phyloP scores from a whole-genome alignment of 169 alveolate species.

The Plasmodium fragile region DNA sequence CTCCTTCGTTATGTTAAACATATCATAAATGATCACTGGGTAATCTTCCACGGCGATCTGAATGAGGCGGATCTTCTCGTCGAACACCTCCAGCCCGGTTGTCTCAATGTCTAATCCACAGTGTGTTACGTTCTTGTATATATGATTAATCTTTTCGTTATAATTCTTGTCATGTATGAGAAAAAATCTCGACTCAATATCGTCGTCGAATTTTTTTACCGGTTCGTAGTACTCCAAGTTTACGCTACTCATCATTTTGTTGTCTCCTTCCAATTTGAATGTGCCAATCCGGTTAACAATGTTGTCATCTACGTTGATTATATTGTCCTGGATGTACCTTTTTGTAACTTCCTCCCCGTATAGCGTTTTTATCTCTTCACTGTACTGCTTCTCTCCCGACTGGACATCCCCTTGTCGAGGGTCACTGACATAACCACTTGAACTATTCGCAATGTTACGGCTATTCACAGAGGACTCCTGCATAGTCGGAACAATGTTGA shows the following conservation, averaged over 20 bases:
- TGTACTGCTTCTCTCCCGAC: background rate
- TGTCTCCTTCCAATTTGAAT: constrained; percentile 30
- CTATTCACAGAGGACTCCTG: background rate
- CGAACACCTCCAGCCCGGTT: constrained; percentile 87
- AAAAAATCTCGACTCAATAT: constrained; percentile 68
- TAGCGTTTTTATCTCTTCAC: background rate
- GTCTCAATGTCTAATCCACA: constrained; percentile 88
- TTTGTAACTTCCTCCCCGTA: constrained; percentile 43
- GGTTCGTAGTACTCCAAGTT: constrained; percentile 48
- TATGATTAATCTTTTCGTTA: constrained; percentile 72
- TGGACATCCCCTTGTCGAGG: background rate
- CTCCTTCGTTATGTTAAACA: constrained; percentile 77
- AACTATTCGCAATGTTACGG: background rate
- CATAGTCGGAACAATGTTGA: background rate
- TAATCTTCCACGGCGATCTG: constrained; percentile 84
- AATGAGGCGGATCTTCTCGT: constrained; percentile 80
- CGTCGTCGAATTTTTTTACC: constrained; percentile 53
- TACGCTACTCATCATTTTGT: background rate
- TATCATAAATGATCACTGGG: constrained; percentile 82
- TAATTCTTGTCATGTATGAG: constrained; percentile 72
- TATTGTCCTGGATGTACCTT: constrained; percentile 54
- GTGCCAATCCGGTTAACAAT: constrained; percentile 12
- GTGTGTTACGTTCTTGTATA: constrained; percentile 77
- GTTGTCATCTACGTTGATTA: constrained; percentile 60
- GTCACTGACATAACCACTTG: background rate